Evolutionary conservation across 23 red algal genomes (phyloP).

Genomic region (Gracilaria vermiculophylla): DNA sequence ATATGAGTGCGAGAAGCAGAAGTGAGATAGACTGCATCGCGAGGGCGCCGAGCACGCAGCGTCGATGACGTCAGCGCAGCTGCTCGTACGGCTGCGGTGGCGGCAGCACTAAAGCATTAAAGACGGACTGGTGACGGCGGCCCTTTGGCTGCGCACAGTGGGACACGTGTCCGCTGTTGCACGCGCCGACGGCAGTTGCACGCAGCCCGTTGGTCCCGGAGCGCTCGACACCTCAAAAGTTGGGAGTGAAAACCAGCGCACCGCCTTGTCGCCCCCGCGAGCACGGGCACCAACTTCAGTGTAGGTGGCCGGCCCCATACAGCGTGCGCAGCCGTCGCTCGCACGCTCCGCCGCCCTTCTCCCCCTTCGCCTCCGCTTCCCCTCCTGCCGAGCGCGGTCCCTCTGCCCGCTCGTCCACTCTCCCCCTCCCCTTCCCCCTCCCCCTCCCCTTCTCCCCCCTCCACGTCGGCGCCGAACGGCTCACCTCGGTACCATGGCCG

Average conservation of each 20-base stretch:
- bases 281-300: neutral
- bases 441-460: neutral
- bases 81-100: neutral
- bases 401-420: neutral
- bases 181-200: neutral
- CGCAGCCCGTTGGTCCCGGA: neutral
- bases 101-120: neutral
- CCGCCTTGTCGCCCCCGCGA: neutral
- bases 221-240: conserved; percentile 1
- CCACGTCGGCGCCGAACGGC: neutral
- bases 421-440: neutral
- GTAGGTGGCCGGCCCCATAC: neutral
- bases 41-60: too few relatives aligned
- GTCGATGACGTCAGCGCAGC: neutral
- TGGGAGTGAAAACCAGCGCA: neutral
- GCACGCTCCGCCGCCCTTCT: neutral
- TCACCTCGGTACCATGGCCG: neutral
- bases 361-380: neutral
- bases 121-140: neutral
- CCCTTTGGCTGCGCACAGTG: neutral
- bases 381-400: neutral
- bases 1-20: too few relatives aligned
- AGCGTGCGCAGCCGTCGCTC: conserved; percentile 2
- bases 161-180: neutral
- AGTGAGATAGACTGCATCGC: too few relatives aligned